Evolutionary conservation across 768 basidiomycete genomes (phyloP).

Genomic region (Crepidotus variabilis): DNA sequence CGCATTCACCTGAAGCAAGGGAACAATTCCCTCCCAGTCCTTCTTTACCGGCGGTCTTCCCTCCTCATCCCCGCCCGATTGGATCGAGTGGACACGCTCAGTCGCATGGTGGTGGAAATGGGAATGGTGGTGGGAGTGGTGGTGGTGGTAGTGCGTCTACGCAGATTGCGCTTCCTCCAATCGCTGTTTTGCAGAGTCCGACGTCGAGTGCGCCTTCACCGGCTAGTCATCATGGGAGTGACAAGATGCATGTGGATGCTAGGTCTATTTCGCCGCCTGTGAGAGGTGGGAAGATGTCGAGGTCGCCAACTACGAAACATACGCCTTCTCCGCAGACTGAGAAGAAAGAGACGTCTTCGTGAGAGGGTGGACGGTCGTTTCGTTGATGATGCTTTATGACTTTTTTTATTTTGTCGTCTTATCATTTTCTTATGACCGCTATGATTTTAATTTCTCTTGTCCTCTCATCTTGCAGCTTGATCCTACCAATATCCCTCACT

Average conservation of each 20-base stretch:
- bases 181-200: constrained; percentile 59
- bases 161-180: constrained; percentile 61
- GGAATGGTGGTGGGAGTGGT: neutral
- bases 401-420: constrained; percentile 8
- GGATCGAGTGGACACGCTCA: constrained; percentile 44
- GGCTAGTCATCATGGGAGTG: constrained; percentile 37
- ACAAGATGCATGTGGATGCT: constrained; percentile 52
- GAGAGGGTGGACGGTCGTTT: neutral
- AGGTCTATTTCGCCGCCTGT: constrained; percentile 49
- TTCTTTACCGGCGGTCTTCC: constrained; percentile 55
- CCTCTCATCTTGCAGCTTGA: neutral
- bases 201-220: constrained; percentile 55
- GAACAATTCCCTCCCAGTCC: constrained; percentile 52
- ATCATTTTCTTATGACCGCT: constrained; percentile 13
- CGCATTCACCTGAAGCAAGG: constrained; percentile 67
- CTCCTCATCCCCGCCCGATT: constrained; percentile 73
- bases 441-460: constrained; percentile 8
- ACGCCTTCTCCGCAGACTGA: constrained; percentile 53
- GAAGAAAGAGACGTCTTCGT: constrained; percentile 30
- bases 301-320: constrained; percentile 49
- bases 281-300: constrained; percentile 48
- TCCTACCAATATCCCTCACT: neutral
- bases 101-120: constrained; percentile 23
- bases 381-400: neutral
- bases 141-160: constrained; percentile 21